Conservation (phyloP, 352 stramenopile species). For the Globisporangium sylvaticum region DNA sequence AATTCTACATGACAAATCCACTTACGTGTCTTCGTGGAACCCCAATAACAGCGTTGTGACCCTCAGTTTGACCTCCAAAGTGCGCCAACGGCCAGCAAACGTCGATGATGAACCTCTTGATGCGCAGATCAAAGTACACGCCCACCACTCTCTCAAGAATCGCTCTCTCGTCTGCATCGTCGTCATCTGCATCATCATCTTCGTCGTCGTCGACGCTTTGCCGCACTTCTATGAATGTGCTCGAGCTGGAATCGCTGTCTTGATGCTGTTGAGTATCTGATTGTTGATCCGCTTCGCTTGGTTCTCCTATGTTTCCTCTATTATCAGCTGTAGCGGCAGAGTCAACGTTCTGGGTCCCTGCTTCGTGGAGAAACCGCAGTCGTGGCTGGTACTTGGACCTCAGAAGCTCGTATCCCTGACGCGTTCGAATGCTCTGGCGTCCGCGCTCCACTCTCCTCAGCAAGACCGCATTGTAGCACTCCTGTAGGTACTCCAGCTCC, state of each 20-base stretch:
- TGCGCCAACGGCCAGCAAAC: conserved; percentile 47
- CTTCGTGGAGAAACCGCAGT: conserved; percentile 10
- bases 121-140: conserved; percentile 36
- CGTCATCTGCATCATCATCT: not conserved
- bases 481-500: conserved; percentile 10
- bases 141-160: conserved; percentile 19
- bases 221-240: not conserved
- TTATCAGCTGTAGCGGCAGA: not conserved
- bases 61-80: conserved; percentile 18
- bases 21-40: not conserved
- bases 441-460: conserved; percentile 9
- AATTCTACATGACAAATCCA: not conserved
- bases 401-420: conserved; percentile 6
- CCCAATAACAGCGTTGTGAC: not conserved
- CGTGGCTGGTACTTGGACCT: conserved; percentile 14
- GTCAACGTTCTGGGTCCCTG: not conserved
- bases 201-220: not conserved
- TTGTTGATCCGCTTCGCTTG: not conserved
- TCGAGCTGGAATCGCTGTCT: not conserved
- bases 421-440: conserved; percentile 8
- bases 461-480: conserved; percentile 14
- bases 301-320: not conserved
- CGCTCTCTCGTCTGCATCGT: not conserved
- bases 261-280: not conserved
- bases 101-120: conserved; percentile 38